Evolutionary conservation across 2,329 filamentous ascomycete species (phyloP), one percentile per base, ranked within the genome.

Genomic region (Aspergillus clavatus): DNA sequence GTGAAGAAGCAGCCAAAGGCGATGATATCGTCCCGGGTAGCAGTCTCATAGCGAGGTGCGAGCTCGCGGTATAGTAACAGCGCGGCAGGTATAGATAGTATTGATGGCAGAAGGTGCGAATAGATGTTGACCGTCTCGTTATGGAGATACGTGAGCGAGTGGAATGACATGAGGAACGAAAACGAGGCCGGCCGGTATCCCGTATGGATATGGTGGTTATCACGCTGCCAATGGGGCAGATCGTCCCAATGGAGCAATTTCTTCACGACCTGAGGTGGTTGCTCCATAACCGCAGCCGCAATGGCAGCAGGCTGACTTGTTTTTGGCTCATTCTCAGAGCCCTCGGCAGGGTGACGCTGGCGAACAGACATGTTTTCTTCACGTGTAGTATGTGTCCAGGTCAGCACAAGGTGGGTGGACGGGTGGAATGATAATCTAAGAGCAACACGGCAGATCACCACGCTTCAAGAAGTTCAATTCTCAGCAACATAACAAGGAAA

Each of bases 1-100:
- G 73, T 72, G 58, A 95, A 89, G 74, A 93, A 95, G 69, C 83
- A 89, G 1, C 73, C 71, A 63, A 95, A 89, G 23, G 81, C 87
- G 27, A 81, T 52, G n/a, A 87, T 73, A 63, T 95, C 89, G 3
- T 77, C 69, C 7, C 60, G 48, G 7, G 73, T 75, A 5, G 86
- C 85, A 2, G 76, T 72, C 7, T 73, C 74, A 59, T 90, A 91
- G 7, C 87, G 79, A 28, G 84, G 80, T 10, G 73, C 72, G 28
- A 90, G 69, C 39, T 75, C 67, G 19, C 65, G 61, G 65, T 83
- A 80, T 10, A 89, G 67, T 40, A 77, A 71, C 10, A 71, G 51
- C 1, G 73, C 78, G 1, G 72, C 68, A 5, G 73, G 59, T 3
- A 80, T 60, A 45, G 86, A 82, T 27, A 78, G 54, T 1, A 85